Evolutionary conservation across 352 stramenopile genomes (phyloP).

Genomic region (Pythium guiyangense): DNA sequence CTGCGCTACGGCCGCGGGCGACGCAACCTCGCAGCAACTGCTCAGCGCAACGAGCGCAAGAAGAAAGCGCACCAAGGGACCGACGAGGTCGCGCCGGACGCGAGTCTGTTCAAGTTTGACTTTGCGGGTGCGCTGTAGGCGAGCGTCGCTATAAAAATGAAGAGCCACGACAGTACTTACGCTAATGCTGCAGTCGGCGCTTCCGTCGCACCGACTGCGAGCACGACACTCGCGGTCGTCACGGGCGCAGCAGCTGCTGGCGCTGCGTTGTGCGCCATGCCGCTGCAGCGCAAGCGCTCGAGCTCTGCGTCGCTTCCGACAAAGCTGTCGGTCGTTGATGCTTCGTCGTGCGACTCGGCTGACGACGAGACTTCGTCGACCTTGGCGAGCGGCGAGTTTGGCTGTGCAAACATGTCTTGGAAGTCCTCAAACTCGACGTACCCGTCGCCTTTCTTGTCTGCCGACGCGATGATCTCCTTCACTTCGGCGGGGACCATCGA

Average conservation of each 20-base stretch:
- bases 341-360: constrained; percentile 16
- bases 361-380: constrained; percentile 24
- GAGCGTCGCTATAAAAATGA: too few species aligned
- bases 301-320: constrained; percentile 14
- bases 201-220: not conserved
- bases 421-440: constrained; percentile 91
- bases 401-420: constrained; percentile 54
- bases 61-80: not conserved
- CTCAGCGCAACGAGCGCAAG: constrained; percentile 41
- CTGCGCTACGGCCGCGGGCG: constrained; percentile 56
- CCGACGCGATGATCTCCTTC: constrained; percentile 88
- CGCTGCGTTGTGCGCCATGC: constrained; percentile 5
- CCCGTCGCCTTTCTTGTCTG: constrained; percentile 72
- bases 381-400: constrained; percentile 26
- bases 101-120: not conserved
- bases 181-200: not conserved
- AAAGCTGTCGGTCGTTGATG: constrained; percentile 14
- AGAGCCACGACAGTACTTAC: not conserved
- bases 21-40: constrained; percentile 45
- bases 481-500: constrained; percentile 86
- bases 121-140: not conserved
- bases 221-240: not conserved
- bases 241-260: not conserved
- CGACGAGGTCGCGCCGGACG: not conserved
- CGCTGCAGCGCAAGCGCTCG: constrained; percentile 12